Conservation (phyloP, 177 flowering plant genomes). For the Telopea speciosissima region DNA sequence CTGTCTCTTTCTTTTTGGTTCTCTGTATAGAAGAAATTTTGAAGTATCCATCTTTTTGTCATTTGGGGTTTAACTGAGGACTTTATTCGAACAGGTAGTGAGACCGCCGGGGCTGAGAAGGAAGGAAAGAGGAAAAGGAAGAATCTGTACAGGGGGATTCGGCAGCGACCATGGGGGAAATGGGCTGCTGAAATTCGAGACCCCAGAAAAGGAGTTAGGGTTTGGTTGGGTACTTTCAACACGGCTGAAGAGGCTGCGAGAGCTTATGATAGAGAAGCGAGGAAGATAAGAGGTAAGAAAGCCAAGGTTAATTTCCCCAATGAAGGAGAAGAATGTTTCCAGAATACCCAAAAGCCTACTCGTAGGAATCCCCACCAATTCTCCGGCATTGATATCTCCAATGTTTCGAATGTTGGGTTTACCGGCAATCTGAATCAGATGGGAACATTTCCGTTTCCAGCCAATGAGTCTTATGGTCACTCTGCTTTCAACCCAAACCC, state of each 20-base stretch:
- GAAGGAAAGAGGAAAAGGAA: constrained; percentile 21
- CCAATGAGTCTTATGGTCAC: neutral
- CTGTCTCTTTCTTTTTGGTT: neutral
- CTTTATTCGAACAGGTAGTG: constrained; percentile 27
- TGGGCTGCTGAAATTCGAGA: constrained; percentile 39
- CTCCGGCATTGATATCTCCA: neutral
- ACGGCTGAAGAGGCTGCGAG: constrained; percentile 36
- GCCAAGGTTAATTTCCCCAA: constrained; percentile 25
- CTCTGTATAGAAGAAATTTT: too few species aligned
- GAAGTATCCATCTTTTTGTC: too few species aligned
- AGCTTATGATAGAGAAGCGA: constrained; percentile 32
- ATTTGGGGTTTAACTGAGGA: neutral
- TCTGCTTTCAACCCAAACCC: neutral
- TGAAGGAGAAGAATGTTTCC: neutral
- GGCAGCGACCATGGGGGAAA: constrained; percentile 27
- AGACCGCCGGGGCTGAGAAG: constrained; percentile 15
- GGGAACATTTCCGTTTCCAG: neutral
- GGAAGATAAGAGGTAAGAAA: constrained; percentile 31
- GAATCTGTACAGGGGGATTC: constrained; percentile 31
- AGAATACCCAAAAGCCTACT: neutral
- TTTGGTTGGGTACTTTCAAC: constrained; percentile 34
- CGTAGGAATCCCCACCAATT: constrained; percentile 1
- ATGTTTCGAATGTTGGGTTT: constrained; percentile 1
- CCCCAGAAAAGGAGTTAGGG: constrained; percentile 34
- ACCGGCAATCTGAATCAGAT: constrained; percentile 2